Evolutionary conservation across 768 basidiomycete genomes (phyloP).

Genomic region (Xerocomellus amylosporus): DNA sequence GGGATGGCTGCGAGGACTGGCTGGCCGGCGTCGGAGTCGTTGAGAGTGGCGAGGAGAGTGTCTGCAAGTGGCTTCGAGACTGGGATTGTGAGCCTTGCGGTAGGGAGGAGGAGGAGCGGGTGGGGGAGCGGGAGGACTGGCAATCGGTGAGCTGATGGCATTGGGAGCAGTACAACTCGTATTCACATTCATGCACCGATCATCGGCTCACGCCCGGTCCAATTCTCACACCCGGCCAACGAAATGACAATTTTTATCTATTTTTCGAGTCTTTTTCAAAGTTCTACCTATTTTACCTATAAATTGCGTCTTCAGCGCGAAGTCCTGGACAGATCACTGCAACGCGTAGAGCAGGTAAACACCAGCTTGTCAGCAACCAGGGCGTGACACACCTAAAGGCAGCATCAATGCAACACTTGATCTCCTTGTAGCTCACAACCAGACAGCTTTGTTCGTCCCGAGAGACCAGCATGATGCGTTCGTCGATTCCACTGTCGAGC

Average conservation of each 20-base stretch:
- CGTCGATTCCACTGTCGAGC: conserved; percentile 93
- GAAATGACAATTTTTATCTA: conserved; percentile 32
- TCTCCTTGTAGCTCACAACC: conserved; percentile 89
- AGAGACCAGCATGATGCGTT: conserved; percentile 91
- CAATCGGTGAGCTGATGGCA: conserved; percentile 42
- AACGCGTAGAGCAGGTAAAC: background rate
- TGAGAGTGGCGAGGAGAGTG: conserved; percentile 61
- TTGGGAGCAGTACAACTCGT: background rate
- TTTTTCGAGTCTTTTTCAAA: conserved; percentile 62
- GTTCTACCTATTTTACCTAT: conserved; percentile 61
- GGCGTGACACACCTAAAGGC: conserved; percentile 66
- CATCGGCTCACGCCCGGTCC: background rate
- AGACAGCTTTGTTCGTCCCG: conserved; percentile 96
- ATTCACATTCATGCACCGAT: background rate
- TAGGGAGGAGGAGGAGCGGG: conserved; percentile 75
- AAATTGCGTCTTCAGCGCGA: conserved; percentile 20
- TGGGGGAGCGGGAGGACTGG: conserved; percentile 68
- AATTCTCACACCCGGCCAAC: conserved; percentile 3
- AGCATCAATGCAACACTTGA: conserved; percentile 80
- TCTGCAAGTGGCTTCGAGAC: conserved; percentile 61
- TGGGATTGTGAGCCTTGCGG: conserved; percentile 64
- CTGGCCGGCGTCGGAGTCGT: conserved; percentile 60
- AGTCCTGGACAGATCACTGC: conserved; percentile 46
- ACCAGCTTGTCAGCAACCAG: background rate
- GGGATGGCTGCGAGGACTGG: conserved; percentile 71